Base-by-base conservation (phyloP, 257 asterid genomes). In the Fraxinus anomala region DNA sequence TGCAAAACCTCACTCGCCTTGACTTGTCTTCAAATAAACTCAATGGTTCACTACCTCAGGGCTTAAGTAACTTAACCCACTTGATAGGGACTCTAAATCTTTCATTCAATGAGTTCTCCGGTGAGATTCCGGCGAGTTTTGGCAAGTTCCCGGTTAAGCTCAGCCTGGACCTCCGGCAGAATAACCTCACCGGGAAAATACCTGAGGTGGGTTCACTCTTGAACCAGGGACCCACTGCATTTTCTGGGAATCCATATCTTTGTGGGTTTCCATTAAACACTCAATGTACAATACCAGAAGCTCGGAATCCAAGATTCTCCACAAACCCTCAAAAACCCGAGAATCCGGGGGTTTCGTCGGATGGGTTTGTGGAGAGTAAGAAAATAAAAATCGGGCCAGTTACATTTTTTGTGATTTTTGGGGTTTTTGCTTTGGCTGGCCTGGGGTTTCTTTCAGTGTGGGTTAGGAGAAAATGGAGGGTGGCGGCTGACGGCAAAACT, bases 201-300 rank as follows among this genome's bases (percentile, higher is more conserved):
- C 99, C 99, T 74, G 85, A 85, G 84, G 89, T 83, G 76, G 99
- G 97, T 16, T 87, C 98, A 0, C 81, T 93, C 69, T 76, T 93
- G 73, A 96, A 96, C 84, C 99, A 96, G 88, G 98, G 99, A 0
- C 99, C 99, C 42, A 96, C 99, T 37, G 99, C 98, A 21, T 96
- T 96, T 77, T 80, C 94, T 0, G 98, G 97, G 59, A 96, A 96
- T 75, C 91, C 89, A 10, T 77, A 76, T 79, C 97, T 96, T 28
- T 96, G 99, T 80, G 99, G 99, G 49, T 96, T 93, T 80, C 99
- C 99, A 1, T 81, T 91, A 36, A 85, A 79, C 24, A 83, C 40
- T 47, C 85, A 88, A 17, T 96, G 99, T 59, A 33, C 85, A 19
- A 88, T 75, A 39, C 93, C 94, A 4, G 92, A 89, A 85, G 92